phyloP scores from a whole-genome alignment of 495 filamentous ascomycete species.

The Neurospora sp. region DNA sequence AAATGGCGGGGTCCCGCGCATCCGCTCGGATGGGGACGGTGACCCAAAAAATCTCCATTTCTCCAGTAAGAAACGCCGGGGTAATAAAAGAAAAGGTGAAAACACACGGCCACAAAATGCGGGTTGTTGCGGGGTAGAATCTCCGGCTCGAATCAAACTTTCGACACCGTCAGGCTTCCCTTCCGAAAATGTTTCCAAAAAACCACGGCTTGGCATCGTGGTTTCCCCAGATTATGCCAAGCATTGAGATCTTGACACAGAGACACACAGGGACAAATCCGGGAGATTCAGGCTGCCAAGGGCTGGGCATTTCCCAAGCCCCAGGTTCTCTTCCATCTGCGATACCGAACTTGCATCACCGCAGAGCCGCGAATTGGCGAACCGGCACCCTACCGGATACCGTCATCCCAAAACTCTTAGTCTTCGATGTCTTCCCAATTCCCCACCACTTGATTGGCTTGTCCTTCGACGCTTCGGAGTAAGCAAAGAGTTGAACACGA shows the following conservation, averaged over 20 bases:
- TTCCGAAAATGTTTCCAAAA: constrained; percentile 11
- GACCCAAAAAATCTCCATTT: background rate
- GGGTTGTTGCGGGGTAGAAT: background rate
- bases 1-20: background rate
- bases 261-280: constrained; percentile 7
- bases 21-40: background rate
- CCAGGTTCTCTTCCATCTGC: constrained; percentile 4
- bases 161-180: constrained; percentile 1
- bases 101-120: background rate
- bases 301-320: constrained; percentile 15
- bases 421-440: background rate
- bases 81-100: background rate
- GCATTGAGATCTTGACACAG: background rate
- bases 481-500: background rate
- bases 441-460: background rate
- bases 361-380: background rate
- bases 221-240: constrained; percentile 13
- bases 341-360: background rate
- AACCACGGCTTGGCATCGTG: background rate
- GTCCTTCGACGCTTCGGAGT: background rate
- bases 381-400: background rate
- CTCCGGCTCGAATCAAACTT: background rate
- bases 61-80: background rate
- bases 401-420: background rate
- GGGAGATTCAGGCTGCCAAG: constrained; percentile 23